Percentiles rank a stretch among this genome's conserved stretches.
Conservation (phyloP, 805 yeast genomes). For the Spathaspora boniae region DNA sequence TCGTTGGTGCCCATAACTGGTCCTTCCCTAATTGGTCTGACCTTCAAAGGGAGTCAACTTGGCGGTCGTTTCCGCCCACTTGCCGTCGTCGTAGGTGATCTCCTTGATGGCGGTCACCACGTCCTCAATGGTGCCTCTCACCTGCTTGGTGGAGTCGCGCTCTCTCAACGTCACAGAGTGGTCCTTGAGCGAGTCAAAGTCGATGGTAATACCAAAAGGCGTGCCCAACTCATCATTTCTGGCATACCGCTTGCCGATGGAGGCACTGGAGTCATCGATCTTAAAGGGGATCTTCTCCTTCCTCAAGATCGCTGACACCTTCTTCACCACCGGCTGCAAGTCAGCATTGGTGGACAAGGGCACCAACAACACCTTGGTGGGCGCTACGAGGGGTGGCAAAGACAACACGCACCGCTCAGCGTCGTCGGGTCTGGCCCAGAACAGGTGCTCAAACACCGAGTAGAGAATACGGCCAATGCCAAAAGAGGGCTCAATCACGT, state of each 20-base stretch:
- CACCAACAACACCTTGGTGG: constrained; percentile 93
- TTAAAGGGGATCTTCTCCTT: constrained; percentile 85
- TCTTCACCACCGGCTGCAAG: constrained; percentile 69
- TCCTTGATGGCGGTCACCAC: constrained; percentile 67
- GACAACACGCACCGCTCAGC: constrained; percentile 84
- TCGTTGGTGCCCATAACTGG: no score
- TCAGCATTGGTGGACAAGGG: constrained; percentile 86
- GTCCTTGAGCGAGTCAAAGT: constrained; percentile 87
- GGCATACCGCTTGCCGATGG: constrained; percentile 97
- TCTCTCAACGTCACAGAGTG: constrained; percentile 91
- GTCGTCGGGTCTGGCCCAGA: constrained; percentile 91
- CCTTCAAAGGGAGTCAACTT: constrained; percentile 69
- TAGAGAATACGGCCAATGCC: constrained; percentile 98
- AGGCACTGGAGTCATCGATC: constrained; percentile 94
- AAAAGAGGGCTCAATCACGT: constrained; percentile 97
- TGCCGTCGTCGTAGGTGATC: constrained; percentile 66
- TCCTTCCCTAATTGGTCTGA: constrained; percentile 44
- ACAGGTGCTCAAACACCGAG: constrained; percentile 87
- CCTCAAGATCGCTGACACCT: constrained; percentile 70
- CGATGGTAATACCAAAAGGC: constrained; percentile 97
- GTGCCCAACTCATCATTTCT: constrained; percentile 99
- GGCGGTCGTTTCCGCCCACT: constrained; percentile 87
- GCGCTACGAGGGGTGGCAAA: constrained; percentile 93
- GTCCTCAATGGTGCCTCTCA: constrained; percentile 81
- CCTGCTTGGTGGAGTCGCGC: constrained; percentile 95